Evolutionary conservation across 306 rosid genomes (phyloP).

Genomic region (Begonia peltatifolia): DNA sequence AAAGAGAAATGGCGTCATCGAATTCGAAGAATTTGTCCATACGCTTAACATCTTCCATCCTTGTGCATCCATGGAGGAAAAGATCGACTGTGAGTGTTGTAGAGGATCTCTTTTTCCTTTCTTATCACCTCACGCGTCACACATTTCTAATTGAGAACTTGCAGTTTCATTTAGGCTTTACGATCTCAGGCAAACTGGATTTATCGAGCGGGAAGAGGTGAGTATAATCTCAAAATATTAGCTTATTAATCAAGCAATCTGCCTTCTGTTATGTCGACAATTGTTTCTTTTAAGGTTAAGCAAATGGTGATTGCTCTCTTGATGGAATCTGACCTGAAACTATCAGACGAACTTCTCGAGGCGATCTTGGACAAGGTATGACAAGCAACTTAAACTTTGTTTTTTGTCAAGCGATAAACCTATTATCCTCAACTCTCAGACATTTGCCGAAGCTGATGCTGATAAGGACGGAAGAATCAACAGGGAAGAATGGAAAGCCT

Average conservation of each 20-base stretch:
- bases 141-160: no score
- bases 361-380: conserved; percentile 54
- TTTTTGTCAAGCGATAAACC: no score
- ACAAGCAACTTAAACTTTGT: no score
- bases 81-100: conserved; percentile 56
- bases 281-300: conserved; percentile 41
- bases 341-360: conserved; percentile 68
- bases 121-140: no score
- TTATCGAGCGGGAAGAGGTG: conserved; percentile 72
- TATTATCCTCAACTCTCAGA: no score
- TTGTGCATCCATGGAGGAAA: conserved; percentile 46
- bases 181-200: conserved; percentile 72
- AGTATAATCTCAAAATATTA: conserved; percentile 8
- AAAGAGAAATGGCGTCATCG: conserved; percentile 68
- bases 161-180: conserved; percentile 73
- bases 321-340: conserved; percentile 46
- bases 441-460: conserved; percentile 55
- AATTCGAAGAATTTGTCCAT: conserved; percentile 69
- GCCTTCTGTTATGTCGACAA: background rate
- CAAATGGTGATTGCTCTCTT: conserved; percentile 68
- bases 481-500: conserved; percentile 65
- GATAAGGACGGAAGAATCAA: conserved; percentile 69
- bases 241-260: no score
- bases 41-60: conserved; percentile 70
- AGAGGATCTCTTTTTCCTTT: conserved; percentile 8